These are phyloP conservation scores for Fusarium sp. DNA, from an alignment of 2,329 filamentous ascomycete genomes.

Conservation along the genomic window DNA sequence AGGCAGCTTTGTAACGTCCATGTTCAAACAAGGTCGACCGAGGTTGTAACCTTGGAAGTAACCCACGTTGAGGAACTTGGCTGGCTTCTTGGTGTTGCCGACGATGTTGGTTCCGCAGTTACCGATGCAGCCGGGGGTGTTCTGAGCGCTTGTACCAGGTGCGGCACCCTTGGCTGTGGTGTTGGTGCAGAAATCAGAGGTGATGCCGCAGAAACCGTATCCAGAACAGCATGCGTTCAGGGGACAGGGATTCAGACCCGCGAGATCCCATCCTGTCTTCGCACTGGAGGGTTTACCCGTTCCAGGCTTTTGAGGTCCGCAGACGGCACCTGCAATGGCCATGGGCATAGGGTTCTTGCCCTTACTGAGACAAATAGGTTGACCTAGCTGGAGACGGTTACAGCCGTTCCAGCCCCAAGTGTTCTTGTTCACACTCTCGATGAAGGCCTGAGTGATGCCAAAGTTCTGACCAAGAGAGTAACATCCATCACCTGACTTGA, in stretches of 20 bases:
- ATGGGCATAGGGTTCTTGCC: conserved; percentile 51
- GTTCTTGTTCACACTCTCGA: conserved; percentile 53
- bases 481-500: conserved; percentile 50
- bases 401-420: conserved; percentile 55
- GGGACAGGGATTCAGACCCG: conserved; percentile 59
- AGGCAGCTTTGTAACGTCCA: conserved; percentile 45
- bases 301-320: conserved; percentile 50
- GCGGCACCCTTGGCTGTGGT: conserved; percentile 44
- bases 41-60: conserved; percentile 51
- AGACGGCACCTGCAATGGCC: conserved; percentile 46
- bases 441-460: conserved; percentile 50
- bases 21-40: conserved; percentile 46
- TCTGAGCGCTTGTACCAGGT: conserved; percentile 43
- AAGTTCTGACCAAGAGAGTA: conserved; percentile 46
- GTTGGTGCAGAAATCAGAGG: conserved; percentile 56
- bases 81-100: conserved; percentile 42
- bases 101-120: conserved; percentile 51
- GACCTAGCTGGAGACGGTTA: conserved; percentile 38
- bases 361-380: conserved; percentile 50
- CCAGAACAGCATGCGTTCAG: conserved; percentile 56
- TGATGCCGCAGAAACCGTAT: conserved; percentile 59
- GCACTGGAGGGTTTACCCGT: conserved; percentile 40
- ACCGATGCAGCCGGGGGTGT: conserved; percentile 46
- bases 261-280: conserved; percentile 47
- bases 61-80: conserved; percentile 44